Evolutionary conservation across 768 basidiomycete species (phyloP), one percentile per base, ranked within the genome.

Genomic region (Pseudohyphozyma bogoriensis): DNA sequence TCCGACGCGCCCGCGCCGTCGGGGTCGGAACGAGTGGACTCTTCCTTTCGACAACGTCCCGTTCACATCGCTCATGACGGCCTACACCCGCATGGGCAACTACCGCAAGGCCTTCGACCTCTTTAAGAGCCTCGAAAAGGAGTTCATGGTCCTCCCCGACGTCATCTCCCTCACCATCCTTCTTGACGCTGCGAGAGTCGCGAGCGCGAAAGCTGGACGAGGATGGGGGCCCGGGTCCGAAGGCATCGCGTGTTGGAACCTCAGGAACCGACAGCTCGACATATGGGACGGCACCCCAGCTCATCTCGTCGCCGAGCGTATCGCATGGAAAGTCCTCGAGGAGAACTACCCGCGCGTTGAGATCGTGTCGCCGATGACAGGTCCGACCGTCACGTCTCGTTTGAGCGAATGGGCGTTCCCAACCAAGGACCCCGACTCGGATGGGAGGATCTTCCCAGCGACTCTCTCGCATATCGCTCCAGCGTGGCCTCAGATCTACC

Each of bases 171-270:
- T 66, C 39, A 51, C 51, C 26, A 63, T 66, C 65, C 39, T 63
- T 42, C 51, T 66, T 45, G 65, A 63, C 24, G 36, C 65, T 20
- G 65, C 65, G 4, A 31, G 65, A 44, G 51, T 40, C 44, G 61
- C 65, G 16, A 60, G 61, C 45, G 26, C 42, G 8, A 49, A 33
- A 0, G 61, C 65, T 1, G 65, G 65, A 4, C 26, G 32, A 6
- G 58, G 59, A 0, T 46, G 9, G n/a, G 61, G 55, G 3, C 46
- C 47, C 13, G 64, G 57, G 24, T 4, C 45, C 51, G 58, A 57
- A 26, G 55, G 45, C 16, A 9, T 12, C 18, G 36, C 39, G 2
- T 12, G 40, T 11, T 29, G 45, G 18, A 22, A n/a, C 47, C 13
- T 28, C 11, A 40, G 6, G 39, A 28, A 15, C 24, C 45, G 44